A percentile compares a stretch with the other conserved stretches of the same genome.
phyloP scores from a whole-genome alignment of 768 basidiomycete genomes.

The Hirschioporus abietinus region DNA sequence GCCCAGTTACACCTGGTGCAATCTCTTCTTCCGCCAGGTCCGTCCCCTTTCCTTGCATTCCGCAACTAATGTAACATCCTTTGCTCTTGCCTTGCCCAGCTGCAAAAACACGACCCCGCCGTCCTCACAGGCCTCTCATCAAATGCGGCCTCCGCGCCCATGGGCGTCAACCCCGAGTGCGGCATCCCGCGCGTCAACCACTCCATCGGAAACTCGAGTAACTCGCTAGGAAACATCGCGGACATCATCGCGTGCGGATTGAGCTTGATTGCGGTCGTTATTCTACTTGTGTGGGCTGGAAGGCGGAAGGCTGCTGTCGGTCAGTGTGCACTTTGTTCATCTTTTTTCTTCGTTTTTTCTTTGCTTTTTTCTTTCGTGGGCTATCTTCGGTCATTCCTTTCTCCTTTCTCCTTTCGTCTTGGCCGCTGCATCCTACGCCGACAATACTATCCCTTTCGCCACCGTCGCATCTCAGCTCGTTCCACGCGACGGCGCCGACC shows the following conservation, averaged over 20 bases:
- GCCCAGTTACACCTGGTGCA: conserved; percentile 89
- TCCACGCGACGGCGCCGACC: not conserved
- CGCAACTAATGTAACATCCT: conserved; percentile 15
- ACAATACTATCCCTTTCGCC: conserved; percentile 6
- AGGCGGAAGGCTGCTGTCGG: conserved; percentile 88
- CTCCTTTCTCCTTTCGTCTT: not conserved
- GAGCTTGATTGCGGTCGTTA: conserved; percentile 54
- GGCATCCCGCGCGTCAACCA: conserved; percentile 60
- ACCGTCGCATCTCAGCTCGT: not conserved
- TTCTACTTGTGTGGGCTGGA: conserved; percentile 52
- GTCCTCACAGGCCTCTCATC: conserved; percentile 38
- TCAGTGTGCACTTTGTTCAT: conserved; percentile 25
- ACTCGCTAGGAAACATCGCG: conserved; percentile 76
- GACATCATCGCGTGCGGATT: conserved; percentile 80
- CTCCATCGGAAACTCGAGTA: conserved; percentile 25
- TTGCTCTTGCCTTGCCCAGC: conserved; percentile 23
- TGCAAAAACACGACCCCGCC: conserved; percentile 25
- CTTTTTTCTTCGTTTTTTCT: conserved; percentile 4
- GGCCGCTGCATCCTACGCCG: not conserved
- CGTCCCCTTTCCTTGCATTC: conserved; percentile 15
- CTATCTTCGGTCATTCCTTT: not conserved
- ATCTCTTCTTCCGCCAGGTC: conserved; percentile 89
- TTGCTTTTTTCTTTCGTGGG: conserved; percentile 4
- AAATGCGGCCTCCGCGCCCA: conserved; percentile 52
- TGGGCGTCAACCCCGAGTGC: conserved; percentile 80